Conservation (phyloP, 1,139 yeast genomes). For the Taiozyma sp. region DNA sequence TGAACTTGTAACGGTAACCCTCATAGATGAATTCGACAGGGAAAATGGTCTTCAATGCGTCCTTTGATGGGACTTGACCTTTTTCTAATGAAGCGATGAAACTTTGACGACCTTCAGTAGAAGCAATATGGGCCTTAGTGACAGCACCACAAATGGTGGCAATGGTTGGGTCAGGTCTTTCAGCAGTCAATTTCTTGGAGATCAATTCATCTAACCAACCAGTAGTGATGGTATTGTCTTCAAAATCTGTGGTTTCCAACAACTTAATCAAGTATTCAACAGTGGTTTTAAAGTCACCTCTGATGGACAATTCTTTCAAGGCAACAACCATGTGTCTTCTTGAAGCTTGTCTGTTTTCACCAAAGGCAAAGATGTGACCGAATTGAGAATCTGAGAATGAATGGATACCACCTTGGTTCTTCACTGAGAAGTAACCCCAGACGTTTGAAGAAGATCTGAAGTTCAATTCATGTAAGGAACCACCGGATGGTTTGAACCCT, state of each 20-base stretch:
- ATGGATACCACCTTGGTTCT: slow-evolving; percentile 94
- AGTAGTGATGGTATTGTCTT: slow-evolving; percentile 92
- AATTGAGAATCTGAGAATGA: slow-evolving; percentile 97
- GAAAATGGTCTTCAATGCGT: slow-evolving; percentile 75
- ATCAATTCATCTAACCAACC: slow-evolving; percentile 98
- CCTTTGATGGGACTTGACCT: slow-evolving; percentile 91
- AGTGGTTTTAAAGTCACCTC: slow-evolving; percentile 98
- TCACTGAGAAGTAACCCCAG: slow-evolving; percentile 98
- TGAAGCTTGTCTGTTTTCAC: slow-evolving; percentile 96
- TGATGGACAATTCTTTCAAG: slow-evolving; percentile 86
- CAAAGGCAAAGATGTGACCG: slow-evolving; percentile 98
- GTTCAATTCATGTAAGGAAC: slow-evolving; percentile 91
- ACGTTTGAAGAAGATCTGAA: slow-evolving; percentile 96
- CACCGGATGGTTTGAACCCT: slow-evolving; percentile 98
- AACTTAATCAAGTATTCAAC: slow-evolving; percentile 94
- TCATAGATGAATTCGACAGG: slow-evolving; percentile 95
- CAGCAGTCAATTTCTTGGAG: slow-evolving; percentile 88
- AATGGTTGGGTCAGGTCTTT: slow-evolving; percentile 85
- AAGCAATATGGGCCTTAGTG: slow-evolving; percentile 81
- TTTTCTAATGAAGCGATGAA: slow-evolving; percentile 74
- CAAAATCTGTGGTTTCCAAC: slow-evolving; percentile 94
- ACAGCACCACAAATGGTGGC: slow-evolving; percentile 98
- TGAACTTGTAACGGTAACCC: slow-evolving; percentile 87
- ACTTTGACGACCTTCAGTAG: slow-evolving; percentile 64
- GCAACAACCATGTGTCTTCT: slow-evolving; percentile 99